Conservation (phyloP, 1,284 basidiomycete species). For the Moniliella sp. region DNA sequence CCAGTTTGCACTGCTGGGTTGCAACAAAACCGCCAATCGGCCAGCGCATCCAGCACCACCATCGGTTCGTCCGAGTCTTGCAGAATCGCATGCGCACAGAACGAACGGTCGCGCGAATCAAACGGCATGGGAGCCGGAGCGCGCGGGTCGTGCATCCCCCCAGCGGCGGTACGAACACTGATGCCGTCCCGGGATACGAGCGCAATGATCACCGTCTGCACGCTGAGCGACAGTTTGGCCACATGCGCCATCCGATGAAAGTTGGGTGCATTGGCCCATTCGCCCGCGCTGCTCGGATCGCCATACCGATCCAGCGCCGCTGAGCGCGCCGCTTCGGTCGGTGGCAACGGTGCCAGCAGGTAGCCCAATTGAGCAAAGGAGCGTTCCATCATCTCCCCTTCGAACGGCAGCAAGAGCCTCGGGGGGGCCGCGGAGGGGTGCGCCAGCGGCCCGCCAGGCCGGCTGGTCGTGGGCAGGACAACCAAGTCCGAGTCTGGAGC, state of each 20-base stretch:
- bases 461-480: too few relatives aligned
- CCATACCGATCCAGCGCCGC: constrained; percentile 21
- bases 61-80: constrained; percentile 70
- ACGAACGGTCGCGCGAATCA: constrained; percentile 47
- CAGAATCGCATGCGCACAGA: constrained; percentile 63
- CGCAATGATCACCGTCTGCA: constrained; percentile 60
- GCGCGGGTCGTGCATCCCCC: constrained; percentile 20
- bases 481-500: too few relatives aligned
- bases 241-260: constrained; percentile 74
- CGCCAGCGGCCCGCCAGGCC: too few relatives aligned
- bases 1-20: constrained; percentile 53
- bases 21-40: constrained; percentile 69
- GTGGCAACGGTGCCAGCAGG: constrained; percentile 19
- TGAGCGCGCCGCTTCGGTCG: constrained; percentile 14
- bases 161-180: constrained; percentile 68
- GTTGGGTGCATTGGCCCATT: constrained; percentile 64
- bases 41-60: constrained; percentile 54
- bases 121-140: constrained; percentile 8
- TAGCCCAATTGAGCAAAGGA: constrained; percentile 21
- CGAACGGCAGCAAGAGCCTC: constrained; percentile 15
- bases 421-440: not conserved
- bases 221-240: constrained; percentile 74
- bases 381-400: constrained; percentile 12
- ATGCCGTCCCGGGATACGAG: constrained; percentile 61
- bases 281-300: constrained; percentile 39